A percentile compares a stretch with the other conserved stretches of the same genome.
Conservation (phyloP, 2,329 filamentous ascomycete genomes). For the Arthrobotrys entomopaga region DNA sequence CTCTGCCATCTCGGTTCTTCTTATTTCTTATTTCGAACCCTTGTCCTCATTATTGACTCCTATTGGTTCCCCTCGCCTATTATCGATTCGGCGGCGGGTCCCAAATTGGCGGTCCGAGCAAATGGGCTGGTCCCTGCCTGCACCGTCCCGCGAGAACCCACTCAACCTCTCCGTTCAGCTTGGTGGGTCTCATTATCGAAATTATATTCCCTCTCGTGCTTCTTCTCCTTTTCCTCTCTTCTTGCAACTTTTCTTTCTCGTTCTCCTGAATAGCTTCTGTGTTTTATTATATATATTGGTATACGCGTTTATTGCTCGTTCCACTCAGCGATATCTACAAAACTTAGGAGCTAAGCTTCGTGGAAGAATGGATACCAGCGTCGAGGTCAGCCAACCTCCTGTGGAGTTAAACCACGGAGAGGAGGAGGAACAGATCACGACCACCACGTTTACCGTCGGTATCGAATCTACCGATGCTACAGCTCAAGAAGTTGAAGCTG, state of each 20-base stretch:
- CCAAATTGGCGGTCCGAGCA: slow-evolving; percentile 50
- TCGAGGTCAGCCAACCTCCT: too few species aligned
- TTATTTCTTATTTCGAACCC: slow-evolving; percentile 3
- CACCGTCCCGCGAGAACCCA: slow-evolving; percentile 20
- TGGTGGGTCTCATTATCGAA: slow-evolving; percentile 26
- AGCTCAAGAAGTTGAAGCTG: neutral
- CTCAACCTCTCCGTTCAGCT: slow-evolving; percentile 24
- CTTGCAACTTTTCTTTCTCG: slow-evolving; percentile 10
- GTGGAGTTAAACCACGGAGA: neutral
- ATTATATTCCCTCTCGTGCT: slow-evolving; percentile 12
- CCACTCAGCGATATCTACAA: neutral
- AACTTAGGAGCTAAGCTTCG: neutral
- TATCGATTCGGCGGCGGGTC: slow-evolving; percentile 14
- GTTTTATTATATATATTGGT: neutral
- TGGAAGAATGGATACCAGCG: neutral
- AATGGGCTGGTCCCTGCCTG: slow-evolving; percentile 29
- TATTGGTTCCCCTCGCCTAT: slow-evolving; percentile 20
- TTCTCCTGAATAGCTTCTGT: slow-evolving; percentile 7
- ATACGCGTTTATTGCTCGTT: too few species aligned
- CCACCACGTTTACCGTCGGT: neutral
- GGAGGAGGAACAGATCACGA: slow-evolving; percentile 16
- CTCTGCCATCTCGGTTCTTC: neutral
- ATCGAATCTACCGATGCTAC: neutral
- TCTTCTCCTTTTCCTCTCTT: slow-evolving; percentile 21
- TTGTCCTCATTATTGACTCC: neutral